Evolutionary conservation across 805 yeast species (phyloP), one percentile per base, ranked within the genome.

Genomic region (Ogataea nonfermentans): DNA sequence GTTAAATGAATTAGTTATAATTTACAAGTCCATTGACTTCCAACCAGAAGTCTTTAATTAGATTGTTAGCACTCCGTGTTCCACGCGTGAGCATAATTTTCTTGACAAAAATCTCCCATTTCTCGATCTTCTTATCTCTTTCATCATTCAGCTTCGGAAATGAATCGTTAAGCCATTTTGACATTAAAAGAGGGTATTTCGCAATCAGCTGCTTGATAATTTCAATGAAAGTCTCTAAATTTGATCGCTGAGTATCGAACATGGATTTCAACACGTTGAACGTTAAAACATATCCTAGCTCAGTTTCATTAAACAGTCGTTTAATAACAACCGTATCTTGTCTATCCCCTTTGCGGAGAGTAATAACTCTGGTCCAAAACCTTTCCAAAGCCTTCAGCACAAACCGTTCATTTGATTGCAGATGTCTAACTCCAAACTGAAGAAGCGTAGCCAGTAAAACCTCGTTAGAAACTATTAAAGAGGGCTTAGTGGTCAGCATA

Each of bases 31-130:
- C 81, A 46, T 81, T 82, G 16, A 70, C 66, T 20, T 72, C 69
- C 15, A 81, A 60, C 90, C 90, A 84, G 60, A 81, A 79, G 36
- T 71, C 75, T 41, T 78, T 73, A 9, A 84, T 63, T 1, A 79
- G 67, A 19, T 65, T 69, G 35, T 76, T 72, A 2, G 82, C 79
- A 27, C 72, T 71, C 48, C 87, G 65, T 28, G 76, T 76, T 2
- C 90, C 90, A 52, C 88, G 71, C 0, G 88, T 81, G 2, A 80
- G 43, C 59, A 78, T 53, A 22, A 84, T 49, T 53, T 78, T 80
- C 47, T 73, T 78, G 14, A 78, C 55, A 35, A 81, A 75, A 4
- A 66, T 49, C 7, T 70, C 76, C 37, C 70, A 66, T 2, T 48
- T 57, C 23, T 32, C 51, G 24, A 60, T 49, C 31, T 46, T 58